Evolutionary conservation across 1,284 basidiomycete genomes (phyloP).

Genomic region (Leccinum colubrinum): DNA sequence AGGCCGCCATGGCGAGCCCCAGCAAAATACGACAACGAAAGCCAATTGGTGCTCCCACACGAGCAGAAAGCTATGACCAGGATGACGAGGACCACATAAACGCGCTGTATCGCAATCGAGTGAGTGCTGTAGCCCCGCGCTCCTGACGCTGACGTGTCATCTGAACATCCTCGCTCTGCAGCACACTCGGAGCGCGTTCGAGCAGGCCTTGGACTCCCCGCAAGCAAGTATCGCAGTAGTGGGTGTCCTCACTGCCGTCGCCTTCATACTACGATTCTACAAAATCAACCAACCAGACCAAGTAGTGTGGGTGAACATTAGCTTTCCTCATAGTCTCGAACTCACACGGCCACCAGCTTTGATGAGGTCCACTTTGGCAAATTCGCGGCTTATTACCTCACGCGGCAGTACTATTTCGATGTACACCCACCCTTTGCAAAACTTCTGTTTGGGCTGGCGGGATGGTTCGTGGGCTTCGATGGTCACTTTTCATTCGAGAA

Average conservation of each 20-base stretch:
- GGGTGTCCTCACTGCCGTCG: slow-evolving; percentile 64
- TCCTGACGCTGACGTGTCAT: slow-evolving; percentile 3
- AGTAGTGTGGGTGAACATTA: slow-evolving; percentile 75
- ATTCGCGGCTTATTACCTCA: slow-evolving; percentile 91
- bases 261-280: slow-evolving; percentile 86
- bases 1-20: slow-evolving; percentile 32
- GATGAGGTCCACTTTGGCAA: slow-evolving; percentile 98
- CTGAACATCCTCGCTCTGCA: slow-evolving; percentile 23
- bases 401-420: slow-evolving; percentile 96
- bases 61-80: slow-evolving; percentile 29
- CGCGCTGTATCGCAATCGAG: slow-evolving; percentile 30
- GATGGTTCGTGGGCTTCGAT: slow-evolving; percentile 96
- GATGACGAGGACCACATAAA: slow-evolving; percentile 37
- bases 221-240: slow-evolving; percentile 59
- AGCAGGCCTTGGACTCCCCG: slow-evolving; percentile 58
- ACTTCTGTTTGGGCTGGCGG: slow-evolving; percentile 87
- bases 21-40: slow-evolving; percentile 34
- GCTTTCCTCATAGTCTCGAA: not conserved
- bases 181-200: slow-evolving; percentile 55
- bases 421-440: slow-evolving; percentile 98
- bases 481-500: slow-evolving; percentile 92
- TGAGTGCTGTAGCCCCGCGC: slow-evolving; percentile 10
- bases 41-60: slow-evolving; percentile 13
- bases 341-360: slow-evolving; percentile 54
- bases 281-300: slow-evolving; percentile 92